Base-by-base conservation (phyloP, 495 filamentous ascomycete genomes). In the Poronia punctata region DNA sequence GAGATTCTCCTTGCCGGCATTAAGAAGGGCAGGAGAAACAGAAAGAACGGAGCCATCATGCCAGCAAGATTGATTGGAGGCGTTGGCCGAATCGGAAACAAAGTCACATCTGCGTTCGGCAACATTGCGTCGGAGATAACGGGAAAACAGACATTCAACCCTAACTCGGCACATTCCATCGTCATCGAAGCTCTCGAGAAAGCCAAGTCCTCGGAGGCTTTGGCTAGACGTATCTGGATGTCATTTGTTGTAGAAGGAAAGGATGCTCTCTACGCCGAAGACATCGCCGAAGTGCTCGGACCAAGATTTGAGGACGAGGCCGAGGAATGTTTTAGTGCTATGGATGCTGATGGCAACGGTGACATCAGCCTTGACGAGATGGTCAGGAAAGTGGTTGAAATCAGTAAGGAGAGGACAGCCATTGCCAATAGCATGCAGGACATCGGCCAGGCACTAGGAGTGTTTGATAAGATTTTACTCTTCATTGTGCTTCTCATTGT, bases 291-390 rank as follows among this genome's bases (percentile, higher is more conserved):
- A 55, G 89, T 96, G 7, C 78, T 98, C 39, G 92, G 92, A 2
- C 62, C 70, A 1, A 75, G 78, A 5, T 75, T 82, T 38, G 70
- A 76, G 29, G 65, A 68, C 0, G 84, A 92, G 37, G 92, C 92
- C 8, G 78, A 87, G 24, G 88, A 93, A 60, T 83, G 79, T 49
- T 95, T 98, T 53, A 54, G 56, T 14, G 71, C 78, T 34, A 67
- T 98, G 20, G 92, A 98, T 54, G 73, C 74, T 27, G 92, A 98
- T 61, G 76, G 76, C 17, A 98, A 98, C 53, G 92, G 92, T 19
- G 90, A 97, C 54, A 84, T 98, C 59, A 84, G 78, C 62, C 68
- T 97, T 39, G 89, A 97, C 26, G 92, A 98, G 67, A 96, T 96
- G 84, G 77, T 95, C 40, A 68, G 94, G 59, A 85, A 85, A 37